phyloP scores from a whole-genome alignment of 2,329 filamentous ascomycete genomes.

The Aspergillus arachidicola region DNA sequence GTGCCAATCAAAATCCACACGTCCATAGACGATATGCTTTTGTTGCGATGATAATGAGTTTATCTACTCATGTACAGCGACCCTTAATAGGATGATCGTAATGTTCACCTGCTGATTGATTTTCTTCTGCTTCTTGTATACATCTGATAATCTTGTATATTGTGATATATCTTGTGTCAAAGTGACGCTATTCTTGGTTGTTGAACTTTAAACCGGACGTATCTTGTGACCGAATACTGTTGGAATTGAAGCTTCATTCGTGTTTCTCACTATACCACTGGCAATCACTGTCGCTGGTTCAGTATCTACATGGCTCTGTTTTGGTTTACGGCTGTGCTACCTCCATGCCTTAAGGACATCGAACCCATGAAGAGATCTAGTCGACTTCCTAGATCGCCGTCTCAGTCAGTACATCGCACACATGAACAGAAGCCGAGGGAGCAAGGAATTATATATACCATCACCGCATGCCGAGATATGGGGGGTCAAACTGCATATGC shows the following conservation, averaged over 20 bases:
- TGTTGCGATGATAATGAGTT: not conserved
- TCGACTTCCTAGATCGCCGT: not conserved
- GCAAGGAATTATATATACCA: not conserved
- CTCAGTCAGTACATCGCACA: not conserved
- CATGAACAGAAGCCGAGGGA: not conserved
- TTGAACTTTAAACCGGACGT: not conserved
- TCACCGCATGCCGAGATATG: not conserved
- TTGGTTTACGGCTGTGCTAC: not conserved
- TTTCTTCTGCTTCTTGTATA: not conserved
- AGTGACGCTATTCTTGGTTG: not conserved
- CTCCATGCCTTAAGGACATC: not conserved
- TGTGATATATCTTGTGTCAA: not conserved
- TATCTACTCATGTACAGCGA: not conserved
- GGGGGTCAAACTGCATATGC: not conserved
- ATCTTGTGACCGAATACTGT: not conserved
- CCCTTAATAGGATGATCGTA: not conserved
- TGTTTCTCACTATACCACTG: not conserved
- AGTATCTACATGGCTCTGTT: not conserved
- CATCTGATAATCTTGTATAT: not conserved
- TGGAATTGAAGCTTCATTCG: not conserved
- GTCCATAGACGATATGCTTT: not conserved
- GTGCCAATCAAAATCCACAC: not conserved
- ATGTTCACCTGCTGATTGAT: not conserved
- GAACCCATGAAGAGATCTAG: not conserved
- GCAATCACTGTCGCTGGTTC: not conserved